phyloP scores from a whole-genome alignment of 257 asterid genomes.

The Perilla frutescens region DNA sequence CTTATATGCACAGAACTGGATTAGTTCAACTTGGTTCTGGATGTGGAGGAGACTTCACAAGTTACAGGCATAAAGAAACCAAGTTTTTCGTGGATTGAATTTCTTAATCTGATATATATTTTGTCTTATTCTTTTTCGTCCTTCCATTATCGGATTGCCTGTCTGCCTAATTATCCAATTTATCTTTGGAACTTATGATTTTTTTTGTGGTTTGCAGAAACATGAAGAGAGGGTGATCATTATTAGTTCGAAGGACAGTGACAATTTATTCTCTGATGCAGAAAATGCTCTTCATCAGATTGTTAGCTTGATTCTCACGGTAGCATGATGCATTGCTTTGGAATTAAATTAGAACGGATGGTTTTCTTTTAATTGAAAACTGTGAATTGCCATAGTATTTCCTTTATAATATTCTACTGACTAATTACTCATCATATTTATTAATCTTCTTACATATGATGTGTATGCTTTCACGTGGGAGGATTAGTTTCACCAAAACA shows the following conservation, averaged over 20 bases:
- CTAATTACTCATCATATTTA: slow-evolving; percentile 1
- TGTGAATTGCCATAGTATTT: slow-evolving; percentile 14
- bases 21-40: slow-evolving; percentile 9
- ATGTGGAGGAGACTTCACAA: slow-evolving; percentile 17
- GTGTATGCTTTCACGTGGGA: slow-evolving; percentile 18
- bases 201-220: slow-evolving; percentile 57
- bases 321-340: slow-evolving; percentile 28
- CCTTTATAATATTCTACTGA: background rate
- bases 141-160: slow-evolving; percentile 13
- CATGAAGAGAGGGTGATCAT: slow-evolving; percentile 94
- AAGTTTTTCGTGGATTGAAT: slow-evolving; percentile 25
- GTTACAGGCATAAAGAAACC: slow-evolving; percentile 17
- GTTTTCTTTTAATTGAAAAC: slow-evolving; percentile 12
- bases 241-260: slow-evolving; percentile 86
- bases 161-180: slow-evolving; percentile 2
- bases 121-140: slow-evolving; percentile 12
- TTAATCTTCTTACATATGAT: background rate
- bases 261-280: slow-evolving; percentile 72
- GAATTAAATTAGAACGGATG: slow-evolving; percentile 5
- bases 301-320: slow-evolving; percentile 84
- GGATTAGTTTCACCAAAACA: slow-evolving; percentile 15
- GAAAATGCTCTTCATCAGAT: slow-evolving; percentile 97
- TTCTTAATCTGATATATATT: slow-evolving; percentile 26
- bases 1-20: slow-evolving; percentile 16
- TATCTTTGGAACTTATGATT: slow-evolving; percentile 1